Evolutionary conservation across 176 grass and related monocot species (phyloP).

Genomic region (Phyllostachys edulis): DNA sequence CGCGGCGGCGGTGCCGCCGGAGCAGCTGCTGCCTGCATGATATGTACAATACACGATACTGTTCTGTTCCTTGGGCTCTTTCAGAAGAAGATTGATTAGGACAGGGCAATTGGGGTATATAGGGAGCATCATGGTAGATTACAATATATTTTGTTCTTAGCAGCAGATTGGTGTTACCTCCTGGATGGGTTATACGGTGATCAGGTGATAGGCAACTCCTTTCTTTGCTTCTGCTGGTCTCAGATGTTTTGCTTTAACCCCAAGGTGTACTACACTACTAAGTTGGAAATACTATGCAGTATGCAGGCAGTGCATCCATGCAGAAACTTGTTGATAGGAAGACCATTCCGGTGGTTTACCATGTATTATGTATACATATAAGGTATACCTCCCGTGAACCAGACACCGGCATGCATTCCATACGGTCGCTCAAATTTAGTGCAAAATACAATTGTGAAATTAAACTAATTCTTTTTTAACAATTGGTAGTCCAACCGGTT

Average conservation of each 20-base stretch:
- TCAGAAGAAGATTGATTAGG: not conserved
- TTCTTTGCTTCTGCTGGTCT: conserved; percentile 34
- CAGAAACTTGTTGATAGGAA: not conserved
- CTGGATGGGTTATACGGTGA: not conserved
- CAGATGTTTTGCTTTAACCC: conserved; percentile 26
- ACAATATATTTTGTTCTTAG: not conserved
- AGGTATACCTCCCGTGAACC: not conserved
- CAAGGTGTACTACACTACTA: not conserved
- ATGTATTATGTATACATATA: not conserved
- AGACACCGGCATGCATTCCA: not conserved
- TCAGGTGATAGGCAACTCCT: conserved; percentile 22
- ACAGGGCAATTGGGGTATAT: not conserved
- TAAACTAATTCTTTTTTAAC: not conserved
- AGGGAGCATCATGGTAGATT: not conserved
- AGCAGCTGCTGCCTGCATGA: conserved; percentile 18
- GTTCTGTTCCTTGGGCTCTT: not conserved
- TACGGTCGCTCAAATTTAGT: not conserved
- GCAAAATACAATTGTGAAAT: not conserved
- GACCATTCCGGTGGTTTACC: not conserved
- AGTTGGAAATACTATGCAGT: not conserved
- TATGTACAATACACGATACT: too few species aligned
- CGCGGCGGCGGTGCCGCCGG: not conserved
- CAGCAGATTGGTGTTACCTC: conserved; percentile 17
- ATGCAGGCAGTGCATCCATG: not conserved
- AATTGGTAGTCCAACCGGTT: not conserved